phyloP scores from a whole-genome alignment of 2,329 filamentous ascomycete species.

The Eutypella sp. region DNA sequence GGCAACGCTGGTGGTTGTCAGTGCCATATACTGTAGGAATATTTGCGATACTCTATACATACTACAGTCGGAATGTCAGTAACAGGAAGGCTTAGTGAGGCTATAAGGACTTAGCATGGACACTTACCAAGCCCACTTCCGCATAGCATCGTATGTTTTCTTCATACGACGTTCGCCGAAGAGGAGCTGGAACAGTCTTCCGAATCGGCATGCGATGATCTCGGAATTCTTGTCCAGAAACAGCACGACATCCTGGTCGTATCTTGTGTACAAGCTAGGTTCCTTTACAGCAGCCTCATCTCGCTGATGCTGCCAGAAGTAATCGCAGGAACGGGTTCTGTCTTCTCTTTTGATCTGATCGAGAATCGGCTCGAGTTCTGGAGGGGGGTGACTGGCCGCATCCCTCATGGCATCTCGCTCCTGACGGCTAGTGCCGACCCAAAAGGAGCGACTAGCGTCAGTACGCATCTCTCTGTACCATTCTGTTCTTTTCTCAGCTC shows the following conservation, averaged over 20 bases:
- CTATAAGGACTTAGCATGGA: no score
- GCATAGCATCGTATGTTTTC: constrained; percentile 1
- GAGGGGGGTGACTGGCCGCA: background rate
- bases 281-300: constrained; percentile 1
- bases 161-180: constrained; percentile 1
- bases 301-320: constrained; percentile 6
- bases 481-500: background rate
- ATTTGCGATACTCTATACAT: no score
- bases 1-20: no score
- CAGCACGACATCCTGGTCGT: constrained; percentile 4
- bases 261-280: constrained; percentile 1
- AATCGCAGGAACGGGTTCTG: background rate
- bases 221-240: constrained; percentile 5
- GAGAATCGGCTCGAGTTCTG: constrained; percentile 1
- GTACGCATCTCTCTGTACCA: constrained; percentile 5
- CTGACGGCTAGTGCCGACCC: constrained; percentile 5
- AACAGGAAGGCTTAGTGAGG: no score
- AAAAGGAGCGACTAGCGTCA: constrained; percentile 2
- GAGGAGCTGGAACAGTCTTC: constrained; percentile 2
- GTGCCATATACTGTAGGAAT: no score
- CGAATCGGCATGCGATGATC: constrained; percentile 1
- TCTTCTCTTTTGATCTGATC: constrained; percentile 6
- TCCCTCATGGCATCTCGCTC: constrained; percentile 4
- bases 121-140: constrained; percentile 5
- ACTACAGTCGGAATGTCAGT: no score